These are phyloP conservation scores for Blepharisma japonicum DNA, from an alignment of 73 alveolate genomes.

Conservation along the genomic window DNA sequence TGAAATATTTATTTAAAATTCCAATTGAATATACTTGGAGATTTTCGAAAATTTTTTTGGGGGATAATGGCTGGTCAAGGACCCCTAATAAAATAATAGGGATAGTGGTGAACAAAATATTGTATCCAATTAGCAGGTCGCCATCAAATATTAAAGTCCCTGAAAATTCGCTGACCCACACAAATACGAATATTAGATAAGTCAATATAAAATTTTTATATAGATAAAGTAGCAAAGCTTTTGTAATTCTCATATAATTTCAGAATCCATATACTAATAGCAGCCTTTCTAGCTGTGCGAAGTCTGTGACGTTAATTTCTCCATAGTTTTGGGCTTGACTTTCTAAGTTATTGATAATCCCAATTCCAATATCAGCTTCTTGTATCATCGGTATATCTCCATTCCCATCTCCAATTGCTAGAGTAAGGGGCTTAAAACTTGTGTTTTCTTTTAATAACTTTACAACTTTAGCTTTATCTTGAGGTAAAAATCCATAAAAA, in stretches of 20 bases:
- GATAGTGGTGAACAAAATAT: neutral
- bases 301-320: neutral
- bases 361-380: conserved; percentile 18
- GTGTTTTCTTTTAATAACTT: conserved; percentile 23
- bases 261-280: neutral
- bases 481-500: conserved; percentile 24
- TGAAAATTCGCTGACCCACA: neutral
- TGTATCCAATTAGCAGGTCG: conserved; percentile 4
- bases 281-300: neutral
- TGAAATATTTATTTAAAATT: neutral
- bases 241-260: conserved; percentile 6
- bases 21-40: neutral
- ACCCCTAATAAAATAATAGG: neutral
- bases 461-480: conserved; percentile 21
- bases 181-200: neutral
- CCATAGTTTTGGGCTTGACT: conserved; percentile 19
- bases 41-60: neutral
- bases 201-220: conserved; percentile 18
- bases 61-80: neutral
- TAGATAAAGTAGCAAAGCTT: neutral
- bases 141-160: neutral
- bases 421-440: conserved; percentile 16
- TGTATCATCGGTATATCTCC: conserved; percentile 32
- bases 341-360: neutral
- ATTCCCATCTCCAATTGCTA: conserved; percentile 34